Base-by-base conservation (phyloP, 495 filamentous ascomycete genomes). In the Geoglossum glabrum region DNA sequence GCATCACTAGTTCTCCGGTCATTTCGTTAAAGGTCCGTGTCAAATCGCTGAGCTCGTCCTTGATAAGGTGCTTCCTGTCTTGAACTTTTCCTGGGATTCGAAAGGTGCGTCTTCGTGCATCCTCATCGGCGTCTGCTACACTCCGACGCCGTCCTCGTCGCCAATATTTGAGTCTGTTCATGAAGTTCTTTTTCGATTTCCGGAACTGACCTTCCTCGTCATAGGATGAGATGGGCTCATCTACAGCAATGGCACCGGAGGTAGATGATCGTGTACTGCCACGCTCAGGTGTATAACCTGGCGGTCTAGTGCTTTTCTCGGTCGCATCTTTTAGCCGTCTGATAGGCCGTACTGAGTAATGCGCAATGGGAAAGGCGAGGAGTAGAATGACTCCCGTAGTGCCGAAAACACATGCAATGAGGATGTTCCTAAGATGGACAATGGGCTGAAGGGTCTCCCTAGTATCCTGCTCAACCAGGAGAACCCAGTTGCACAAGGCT, bases 21-120 rank as follows among this genome's bases (percentile, higher is more conserved):
- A 96, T 96, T 60, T 86, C 85, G 63, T 96, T 96, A 67, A 92
- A 96, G 0, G 87, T 92, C 49, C 72, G 68, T 0, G 89, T 94
- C 23, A 95, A 73, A 62, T 95, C 88, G 0, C 87, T 90, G 13
- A 95, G 71, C 64, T 95, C 89, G 65, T 95, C 89, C 10, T 85
- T 85, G 34, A 95, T 73, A 26, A 79, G 69, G 61, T 88, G 83
- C 54, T 83, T 85, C 11, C 80, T 72, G 57, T 86, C 82, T 50
- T 79, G 79, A 3, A 95, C 90, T 67, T 83, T 85, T 8, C 77
- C 80, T 0, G 89, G 89, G 43, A 95, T 93, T 54, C 85, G 85
- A 69, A 93, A 94, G 6, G 71, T 34, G 26, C 45, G 21, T 40
- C 59, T 58, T 26, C 57, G 57, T 27, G 25, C 26, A 13, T 60